Conservation (phyloP, 2,329 filamentous ascomycete genomes). For the Claviceps fusiformis region DNA sequence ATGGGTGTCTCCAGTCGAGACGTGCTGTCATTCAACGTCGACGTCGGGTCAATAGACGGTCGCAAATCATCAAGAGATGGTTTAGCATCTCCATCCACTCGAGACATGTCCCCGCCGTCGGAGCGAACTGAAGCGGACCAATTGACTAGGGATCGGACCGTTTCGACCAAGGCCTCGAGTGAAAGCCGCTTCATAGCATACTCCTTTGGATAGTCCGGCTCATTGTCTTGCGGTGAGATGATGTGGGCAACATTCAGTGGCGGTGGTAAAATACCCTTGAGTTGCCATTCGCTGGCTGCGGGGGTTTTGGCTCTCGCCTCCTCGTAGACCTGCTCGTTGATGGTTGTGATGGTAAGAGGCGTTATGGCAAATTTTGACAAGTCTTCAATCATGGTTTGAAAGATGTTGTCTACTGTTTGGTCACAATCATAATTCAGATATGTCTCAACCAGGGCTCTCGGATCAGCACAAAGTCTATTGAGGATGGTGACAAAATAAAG, state of each 20-base stretch:
- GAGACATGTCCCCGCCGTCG: slow-evolving; percentile 29
- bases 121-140: slow-evolving; percentile 62
- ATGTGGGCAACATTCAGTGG: slow-evolving; percentile 73
- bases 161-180: slow-evolving; percentile 77
- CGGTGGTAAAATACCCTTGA: slow-evolving; percentile 72
- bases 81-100: slow-evolving; percentile 22
- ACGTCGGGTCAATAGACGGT: slow-evolving; percentile 55
- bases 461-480: slow-evolving; percentile 71
- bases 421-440: slow-evolving; percentile 99
- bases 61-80: slow-evolving; percentile 34
- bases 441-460: slow-evolving; percentile 78
- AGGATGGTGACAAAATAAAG: slow-evolving; percentile 80
- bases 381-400: slow-evolving; percentile 88
- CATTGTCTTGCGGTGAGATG: slow-evolving; percentile 40
- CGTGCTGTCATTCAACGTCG: slow-evolving; percentile 42
- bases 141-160: slow-evolving; percentile 76
- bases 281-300: slow-evolving; percentile 65
- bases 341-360: slow-evolving; percentile 58
- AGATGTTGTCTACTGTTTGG: slow-evolving; percentile 89
- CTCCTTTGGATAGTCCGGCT: slow-evolving; percentile 68
- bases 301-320: slow-evolving; percentile 56
- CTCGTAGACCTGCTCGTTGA: slow-evolving; percentile 77
- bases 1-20: slow-evolving; percentile 47
- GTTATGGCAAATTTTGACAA: slow-evolving; percentile 74
- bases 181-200: slow-evolving; percentile 85